phyloP scores from a whole-genome alignment of 2,329 filamentous ascomycete genomes.

The Colletotrichum euphorbiae region DNA sequence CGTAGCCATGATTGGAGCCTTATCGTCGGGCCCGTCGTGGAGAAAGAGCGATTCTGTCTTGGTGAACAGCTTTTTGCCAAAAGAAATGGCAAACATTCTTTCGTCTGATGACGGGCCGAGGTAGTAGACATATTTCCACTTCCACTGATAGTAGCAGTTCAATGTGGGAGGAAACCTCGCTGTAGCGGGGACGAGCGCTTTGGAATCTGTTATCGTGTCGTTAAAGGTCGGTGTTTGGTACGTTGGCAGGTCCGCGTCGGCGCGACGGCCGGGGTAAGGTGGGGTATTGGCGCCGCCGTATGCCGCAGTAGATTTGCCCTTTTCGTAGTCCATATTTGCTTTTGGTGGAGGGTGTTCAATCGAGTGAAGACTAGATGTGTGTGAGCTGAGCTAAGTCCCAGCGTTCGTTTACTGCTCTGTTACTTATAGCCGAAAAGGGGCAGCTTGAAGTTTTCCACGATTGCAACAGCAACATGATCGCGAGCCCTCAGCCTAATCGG shows the following conservation, averaged over 20 bases:
- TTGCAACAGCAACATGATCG: neutral
- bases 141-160: slow-evolving; percentile 33
- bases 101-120: slow-evolving; percentile 26
- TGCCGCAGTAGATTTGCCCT: neutral
- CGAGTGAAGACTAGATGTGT: no score
- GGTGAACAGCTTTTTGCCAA: slow-evolving; percentile 15
- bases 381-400: no score
- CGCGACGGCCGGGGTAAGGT: neutral
- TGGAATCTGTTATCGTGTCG: neutral
- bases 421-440: no score
- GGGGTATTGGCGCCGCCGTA: neutral
- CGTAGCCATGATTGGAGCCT: slow-evolving; percentile 14
- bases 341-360: neutral
- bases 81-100: slow-evolving; percentile 7
- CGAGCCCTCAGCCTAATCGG: neutral
- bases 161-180: slow-evolving; percentile 26
- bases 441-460: no score
- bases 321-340: neutral
- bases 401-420: no score
- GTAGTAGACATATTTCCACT: slow-evolving; percentile 22
- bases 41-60: slow-evolving; percentile 27
- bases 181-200: slow-evolving; percentile 4
- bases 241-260: neutral
- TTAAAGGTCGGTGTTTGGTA: slow-evolving; percentile 9
- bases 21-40: slow-evolving; percentile 18